A percentile compares a stretch with the other conserved stretches of the same genome.
These are phyloP conservation scores for Chlorella vulgaris DNA, from an alignment of 139 green algal species.

Conservation along the genomic window DNA sequence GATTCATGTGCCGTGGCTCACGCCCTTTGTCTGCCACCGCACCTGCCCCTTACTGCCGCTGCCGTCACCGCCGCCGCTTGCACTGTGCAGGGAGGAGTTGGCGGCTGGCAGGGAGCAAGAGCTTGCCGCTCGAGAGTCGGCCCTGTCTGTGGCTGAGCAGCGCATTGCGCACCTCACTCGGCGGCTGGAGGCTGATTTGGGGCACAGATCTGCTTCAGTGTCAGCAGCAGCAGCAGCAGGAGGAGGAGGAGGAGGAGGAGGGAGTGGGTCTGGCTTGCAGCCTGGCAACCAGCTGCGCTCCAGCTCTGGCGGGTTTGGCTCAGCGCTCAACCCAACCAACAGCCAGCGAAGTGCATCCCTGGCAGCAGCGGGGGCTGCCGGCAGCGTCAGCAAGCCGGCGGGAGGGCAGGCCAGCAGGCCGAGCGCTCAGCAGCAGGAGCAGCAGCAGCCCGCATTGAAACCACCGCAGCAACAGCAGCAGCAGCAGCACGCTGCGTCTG, in stretches of 20 bases:
- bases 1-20: background rate
- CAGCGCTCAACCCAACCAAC: background rate
- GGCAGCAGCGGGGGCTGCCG: background rate
- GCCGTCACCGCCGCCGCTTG: background rate
- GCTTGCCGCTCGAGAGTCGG: constrained; percentile 19
- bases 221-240: background rate
- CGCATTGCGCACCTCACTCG: constrained; percentile 26
- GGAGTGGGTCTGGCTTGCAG: no score
- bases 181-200: constrained; percentile 25
- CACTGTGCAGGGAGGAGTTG: constrained; percentile 21
- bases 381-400: background rate
- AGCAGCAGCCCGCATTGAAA: background rate
- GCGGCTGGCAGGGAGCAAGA: constrained; percentile 20
- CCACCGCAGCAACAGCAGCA: background rate
- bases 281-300: background rate
- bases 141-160: constrained; percentile 22
- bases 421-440: background rate
- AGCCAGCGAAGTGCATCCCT: background rate
- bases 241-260: no score
- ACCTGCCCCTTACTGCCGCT: no score
- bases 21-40: background rate
- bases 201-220: background rate
- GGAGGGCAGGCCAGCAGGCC: background rate
- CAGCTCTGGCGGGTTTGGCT: constrained; percentile 1
- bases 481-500: constrained; percentile 4